Percentiles rank a stretch among this genome's conserved stretches.
Evolutionary conservation across 2,329 filamentous ascomycete genomes (phyloP).

Genomic region (Trichophyton simii): DNA sequence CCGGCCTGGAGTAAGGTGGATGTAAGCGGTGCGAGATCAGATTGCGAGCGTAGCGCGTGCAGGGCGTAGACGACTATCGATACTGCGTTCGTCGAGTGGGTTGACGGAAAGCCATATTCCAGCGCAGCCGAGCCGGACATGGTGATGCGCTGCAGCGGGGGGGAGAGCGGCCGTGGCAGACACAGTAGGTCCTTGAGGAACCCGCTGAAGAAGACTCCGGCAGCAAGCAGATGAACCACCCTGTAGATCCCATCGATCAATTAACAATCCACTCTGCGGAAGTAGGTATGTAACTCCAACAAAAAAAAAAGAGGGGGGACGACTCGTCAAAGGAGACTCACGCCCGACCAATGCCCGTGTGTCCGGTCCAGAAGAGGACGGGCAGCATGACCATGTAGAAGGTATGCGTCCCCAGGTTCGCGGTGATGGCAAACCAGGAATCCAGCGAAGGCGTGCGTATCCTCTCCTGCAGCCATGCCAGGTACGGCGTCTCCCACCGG

Average conservation of each 20-base stretch:
- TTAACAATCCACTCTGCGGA: not conserved
- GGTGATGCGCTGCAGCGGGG: conserved; percentile 83
- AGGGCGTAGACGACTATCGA: conserved; percentile 82
- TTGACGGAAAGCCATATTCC: conserved; percentile 95
- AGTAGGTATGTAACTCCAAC: not conserved
- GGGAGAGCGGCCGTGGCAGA: conserved; percentile 79
- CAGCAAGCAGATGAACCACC: conserved; percentile 58
- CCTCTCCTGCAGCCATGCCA: conserved; percentile 71
- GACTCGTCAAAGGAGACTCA: conserved; percentile 34
- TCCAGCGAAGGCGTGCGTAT: conserved; percentile 75
- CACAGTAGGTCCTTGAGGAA: conserved; percentile 92
- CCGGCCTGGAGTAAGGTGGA: conserved; percentile 53
- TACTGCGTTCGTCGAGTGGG: conserved; percentile 91
- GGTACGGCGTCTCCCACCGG: conserved; percentile 87
- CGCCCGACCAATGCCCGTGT: conserved; percentile 74
- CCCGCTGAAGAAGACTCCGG: conserved; percentile 75
- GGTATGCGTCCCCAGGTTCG: conserved; percentile 92
- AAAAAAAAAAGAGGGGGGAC: not conserved
- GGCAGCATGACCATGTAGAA: conserved; percentile 97
- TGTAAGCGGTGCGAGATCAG: conserved; percentile 47
- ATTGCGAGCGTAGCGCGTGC: conserved; percentile 53
- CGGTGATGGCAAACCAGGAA: conserved; percentile 91
- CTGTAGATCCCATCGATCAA: conserved; percentile 18
- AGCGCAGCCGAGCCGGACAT: conserved; percentile 79
- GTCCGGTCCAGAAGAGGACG: conserved; percentile 93